Conservation (phyloP, 106 monocot genomes). For the Chionographis japonica region DNA sequence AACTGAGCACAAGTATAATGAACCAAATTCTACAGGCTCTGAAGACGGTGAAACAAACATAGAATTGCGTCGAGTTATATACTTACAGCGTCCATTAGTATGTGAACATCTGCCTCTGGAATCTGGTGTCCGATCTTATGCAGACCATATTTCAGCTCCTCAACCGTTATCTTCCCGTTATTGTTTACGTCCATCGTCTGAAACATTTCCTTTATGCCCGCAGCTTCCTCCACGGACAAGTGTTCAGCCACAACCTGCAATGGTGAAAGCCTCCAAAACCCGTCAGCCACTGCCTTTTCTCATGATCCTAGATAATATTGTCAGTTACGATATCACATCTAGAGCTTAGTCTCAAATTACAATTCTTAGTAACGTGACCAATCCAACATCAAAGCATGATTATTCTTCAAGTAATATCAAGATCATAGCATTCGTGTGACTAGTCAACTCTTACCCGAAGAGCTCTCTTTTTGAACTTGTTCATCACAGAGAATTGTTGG, state of each 20-base stretch:
- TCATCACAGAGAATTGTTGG: slow-evolving; percentile 57
- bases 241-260: slow-evolving; percentile 58
- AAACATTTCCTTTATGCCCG: slow-evolving; percentile 58
- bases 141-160: slow-evolving; percentile 47
- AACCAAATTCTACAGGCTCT: too few relatives aligned
- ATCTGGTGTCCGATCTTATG: slow-evolving; percentile 39
- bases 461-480: slow-evolving; percentile 61
- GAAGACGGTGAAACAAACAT: too few relatives aligned
- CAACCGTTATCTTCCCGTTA: slow-evolving; percentile 34
- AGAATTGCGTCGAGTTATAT: not conserved
- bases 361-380: too few relatives aligned
- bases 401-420: too few relatives aligned
- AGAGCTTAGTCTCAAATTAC: too few relatives aligned
- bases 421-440: too few relatives aligned
- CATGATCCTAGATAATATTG: too few relatives aligned
- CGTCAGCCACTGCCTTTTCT: too few relatives aligned
- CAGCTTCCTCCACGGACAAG: slow-evolving; percentile 53
- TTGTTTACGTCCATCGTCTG: slow-evolving; percentile 41
- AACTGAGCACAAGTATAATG: too few relatives aligned
- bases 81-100: slow-evolving; percentile 64
- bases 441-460: slow-evolving; percentile 29
- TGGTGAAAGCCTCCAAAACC: not conserved
- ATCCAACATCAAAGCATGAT: too few relatives aligned
- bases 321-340: too few relatives aligned
- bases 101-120: slow-evolving; percentile 42